Percentiles rank a stretch among this genome's conserved stretches.
Evolutionary conservation across 352 stramenopile genomes (phyloP).

Genomic region (Thalassiosira livingstoniorum): DNA sequence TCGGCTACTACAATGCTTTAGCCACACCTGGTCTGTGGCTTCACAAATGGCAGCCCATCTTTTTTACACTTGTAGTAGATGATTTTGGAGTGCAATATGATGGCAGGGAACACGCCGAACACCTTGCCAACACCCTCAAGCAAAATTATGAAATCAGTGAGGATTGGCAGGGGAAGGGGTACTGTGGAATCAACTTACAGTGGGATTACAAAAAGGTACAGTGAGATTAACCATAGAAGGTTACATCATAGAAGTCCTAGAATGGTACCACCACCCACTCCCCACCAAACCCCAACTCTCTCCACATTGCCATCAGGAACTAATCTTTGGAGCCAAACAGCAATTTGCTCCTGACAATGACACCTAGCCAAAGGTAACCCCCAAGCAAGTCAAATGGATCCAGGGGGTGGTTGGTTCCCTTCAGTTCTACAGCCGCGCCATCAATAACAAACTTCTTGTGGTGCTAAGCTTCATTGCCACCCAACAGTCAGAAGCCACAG

Average conservation of each 20-base stretch:
- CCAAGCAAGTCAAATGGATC: not conserved
- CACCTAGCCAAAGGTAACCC: not conserved
- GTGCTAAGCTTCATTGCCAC: not conserved
- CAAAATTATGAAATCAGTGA: conserved; percentile 23
- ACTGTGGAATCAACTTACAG: conserved; percentile 49
- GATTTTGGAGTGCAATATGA: conserved; percentile 58
- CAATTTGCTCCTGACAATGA: too few relatives aligned
- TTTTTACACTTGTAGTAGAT: conserved; percentile 57
- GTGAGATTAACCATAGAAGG: conserved; percentile 35
- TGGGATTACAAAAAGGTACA: conserved; percentile 59
- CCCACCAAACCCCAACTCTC: conserved; percentile 8
- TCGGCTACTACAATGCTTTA: conserved; percentile 9
- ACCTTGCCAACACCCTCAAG: conserved; percentile 19
- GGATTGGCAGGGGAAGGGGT: conserved; percentile 35
- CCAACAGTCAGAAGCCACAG: not conserved
- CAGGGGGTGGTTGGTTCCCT: not conserved
- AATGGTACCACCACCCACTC: conserved; percentile 19
- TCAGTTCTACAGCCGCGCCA: not conserved
- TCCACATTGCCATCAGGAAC: not conserved
- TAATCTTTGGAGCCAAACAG: conserved; percentile 16
- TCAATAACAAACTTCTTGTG: not conserved
- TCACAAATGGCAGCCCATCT: conserved; percentile 34
- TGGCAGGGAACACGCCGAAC: conserved; percentile 12
- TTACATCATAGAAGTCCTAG: conserved; percentile 35
- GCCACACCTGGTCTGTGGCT: conserved; percentile 30